Base-by-base conservation (phyloP, 2,329 filamentous ascomycete species). In the Fusarium azukiicola region DNA sequence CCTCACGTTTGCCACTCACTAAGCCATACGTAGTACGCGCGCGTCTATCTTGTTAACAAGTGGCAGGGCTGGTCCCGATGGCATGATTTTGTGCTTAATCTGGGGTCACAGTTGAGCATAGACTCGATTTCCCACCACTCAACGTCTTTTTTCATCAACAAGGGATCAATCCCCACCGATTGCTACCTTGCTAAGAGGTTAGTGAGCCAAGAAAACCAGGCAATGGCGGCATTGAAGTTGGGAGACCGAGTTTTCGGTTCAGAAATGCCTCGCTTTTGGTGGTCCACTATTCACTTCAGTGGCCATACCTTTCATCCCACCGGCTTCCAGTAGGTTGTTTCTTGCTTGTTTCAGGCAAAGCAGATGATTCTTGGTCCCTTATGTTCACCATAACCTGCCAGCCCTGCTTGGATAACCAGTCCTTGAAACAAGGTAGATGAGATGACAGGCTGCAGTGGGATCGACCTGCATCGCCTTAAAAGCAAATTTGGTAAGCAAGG, bases 101-200 rank as follows among this genome's bases (percentile, higher is more conserved):
- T 10, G 44, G n/a, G 56, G 36, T 61, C 17, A 36, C 36, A 61
- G n/a, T 42, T 40, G 36, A 40, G 36, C 56, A 61, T 36, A 61
- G 56, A 23, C 21, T 36, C 36, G 17, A 61, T 61, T 42, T 61
- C 23, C 56, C 56, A 61, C 56, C 56, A 61, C 56, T 61, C 23
- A 61, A 17, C 21, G 40, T 36, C 36, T 23, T 17, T 61, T 14
- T 17, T 7, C 27, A 23, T 11, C 40, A 9, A 10, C 56, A 42
- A 61, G 56, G 56, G 36, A 13, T 21, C 36, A 40, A 42, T 61
- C 56, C 36, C 21, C 56, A 61, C 56, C 56, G 6, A 61, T 61
- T 61, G 36, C 23, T 40, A 40, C 56, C 56, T 21, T 23, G 40
- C 36, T 42, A 42, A 36, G 36, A 40, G 36, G 16, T 46, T 9